A percentile compares a stretch with the other conserved stretches of the same genome.
These are phyloP conservation scores for Isatis tinctoria DNA, from an alignment of 345 rosid species.

Conservation along the genomic window DNA sequence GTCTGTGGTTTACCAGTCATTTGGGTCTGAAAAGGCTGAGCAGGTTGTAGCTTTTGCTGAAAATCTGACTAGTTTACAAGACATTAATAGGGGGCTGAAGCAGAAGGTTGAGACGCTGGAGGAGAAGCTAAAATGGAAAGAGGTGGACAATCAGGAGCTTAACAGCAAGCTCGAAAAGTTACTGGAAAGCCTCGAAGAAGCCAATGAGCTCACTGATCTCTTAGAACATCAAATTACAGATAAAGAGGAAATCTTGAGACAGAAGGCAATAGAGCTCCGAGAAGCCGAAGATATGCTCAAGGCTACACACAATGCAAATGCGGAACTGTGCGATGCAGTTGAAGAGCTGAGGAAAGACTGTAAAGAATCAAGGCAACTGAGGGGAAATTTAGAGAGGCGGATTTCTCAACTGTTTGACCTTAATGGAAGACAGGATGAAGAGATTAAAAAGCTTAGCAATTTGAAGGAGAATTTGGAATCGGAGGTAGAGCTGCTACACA, in stretches of 20 bases:
- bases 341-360: slow-evolving; percentile 63
- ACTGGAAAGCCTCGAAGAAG: slow-evolving; percentile 52
- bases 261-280: slow-evolving; percentile 54
- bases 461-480: slow-evolving; percentile 51
- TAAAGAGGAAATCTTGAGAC: slow-evolving; percentile 50
- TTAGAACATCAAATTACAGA: slow-evolving; percentile 48
- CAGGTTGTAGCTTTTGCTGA: slow-evolving; percentile 48
- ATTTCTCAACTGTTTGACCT: slow-evolving; percentile 40
- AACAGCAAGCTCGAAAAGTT: slow-evolving; percentile 46
- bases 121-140: slow-evolving; percentile 46
- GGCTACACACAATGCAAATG: slow-evolving; percentile 48
- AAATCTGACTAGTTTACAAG: slow-evolving; percentile 36
- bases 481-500: slow-evolving; percentile 37
- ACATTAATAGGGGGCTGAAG: slow-evolving; percentile 39
- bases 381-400: slow-evolving; percentile 42
- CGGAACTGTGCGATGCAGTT: slow-evolving; percentile 49
- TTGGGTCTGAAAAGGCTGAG: slow-evolving; percentile 50
- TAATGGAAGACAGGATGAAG: slow-evolving; percentile 44
- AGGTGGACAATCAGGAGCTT: slow-evolving; percentile 42
- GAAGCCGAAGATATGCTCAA: slow-evolving; percentile 68
- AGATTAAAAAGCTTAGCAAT: slow-evolving; percentile 50
- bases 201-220: slow-evolving; percentile 49
- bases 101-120: slow-evolving; percentile 46
- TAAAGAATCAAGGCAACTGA: slow-evolving; percentile 41
- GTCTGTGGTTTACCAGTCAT: slow-evolving; percentile 49